A percentile compares a stretch with the other conserved stretches of the same genome.
phyloP scores from a whole-genome alignment of 768 basidiomycete genomes.

The Asterophora parasitica region DNA sequence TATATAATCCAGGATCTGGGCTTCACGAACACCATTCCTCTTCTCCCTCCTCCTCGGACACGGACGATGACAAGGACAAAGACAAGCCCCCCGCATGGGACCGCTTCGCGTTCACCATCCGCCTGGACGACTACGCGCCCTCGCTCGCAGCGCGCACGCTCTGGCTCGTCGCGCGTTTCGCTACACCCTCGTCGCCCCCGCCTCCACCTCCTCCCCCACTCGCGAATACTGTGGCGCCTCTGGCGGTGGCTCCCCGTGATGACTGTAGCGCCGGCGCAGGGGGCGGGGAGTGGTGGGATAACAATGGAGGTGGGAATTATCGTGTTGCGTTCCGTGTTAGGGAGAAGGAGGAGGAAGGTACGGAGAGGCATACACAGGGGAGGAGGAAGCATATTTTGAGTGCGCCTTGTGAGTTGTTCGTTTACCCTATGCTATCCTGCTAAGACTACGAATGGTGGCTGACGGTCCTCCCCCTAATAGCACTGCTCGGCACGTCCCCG shows the following conservation, averaged over 20 bases:
- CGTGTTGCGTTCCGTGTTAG: conserved; percentile 54
- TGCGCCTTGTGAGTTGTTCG: too few relatives aligned
- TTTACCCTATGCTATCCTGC: too few relatives aligned
- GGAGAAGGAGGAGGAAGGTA: neutral
- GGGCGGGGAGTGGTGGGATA: conserved; percentile 91
- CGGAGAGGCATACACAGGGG: too few relatives aligned
- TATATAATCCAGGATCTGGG: conserved; percentile 14
- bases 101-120: conserved; percentile 55
- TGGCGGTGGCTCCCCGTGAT: too few relatives aligned
- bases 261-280: too few relatives aligned
- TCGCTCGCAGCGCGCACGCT: conserved; percentile 48
- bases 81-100: conserved; percentile 41
- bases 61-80: neutral
- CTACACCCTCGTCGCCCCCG: neutral
- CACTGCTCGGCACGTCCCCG: too few relatives aligned
- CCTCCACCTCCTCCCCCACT: neutral
- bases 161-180: conserved; percentile 57
- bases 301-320: conserved; percentile 78
- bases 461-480: too few relatives aligned
- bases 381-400: too few relatives aligned
- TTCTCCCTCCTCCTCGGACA: too few relatives aligned
- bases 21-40: too few relatives aligned
- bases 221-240: too few relatives aligned
- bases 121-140: conserved; percentile 65
- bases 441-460: too few relatives aligned